Evolutionary conservation across 179 eudicot genomes (phyloP), one percentile per base, ranked within the genome.

Genomic region (Spinacia oleracea): DNA sequence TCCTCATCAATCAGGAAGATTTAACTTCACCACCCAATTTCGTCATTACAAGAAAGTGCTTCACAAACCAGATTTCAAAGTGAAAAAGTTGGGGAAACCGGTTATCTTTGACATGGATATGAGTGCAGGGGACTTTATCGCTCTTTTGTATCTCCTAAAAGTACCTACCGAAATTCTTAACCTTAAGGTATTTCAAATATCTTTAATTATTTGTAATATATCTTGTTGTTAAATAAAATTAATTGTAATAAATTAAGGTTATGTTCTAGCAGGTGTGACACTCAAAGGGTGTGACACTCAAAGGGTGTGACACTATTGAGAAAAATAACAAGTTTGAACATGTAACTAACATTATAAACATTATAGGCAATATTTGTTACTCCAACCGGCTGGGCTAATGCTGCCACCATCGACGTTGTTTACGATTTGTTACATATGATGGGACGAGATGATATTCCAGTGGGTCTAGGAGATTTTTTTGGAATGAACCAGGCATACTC

Each of bases 321-420:
- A 38, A 38, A 38, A 11, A 18, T 11, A 0, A 3, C 64, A 59
- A 59, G 4, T 18, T 8, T 9, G 1, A 38, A 38, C 25, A 6
- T 51, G 1, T 23, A 5, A 5, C 27, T 38, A 38, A 38, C 46
- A 3, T 38, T 6, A 38, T 6, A 38, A 38, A 2, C 6, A 35
- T 53, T 78, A 8, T 73, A 94, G 98, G 98, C 91, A 38, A 85
- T 94, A 82, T 46, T 92, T 55, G 91, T 92, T 27, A 92, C 83
- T 73, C 89, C 97, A 42, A 91, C 91, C 31, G 98, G 97, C 0
- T 94, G 98, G 98, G 97, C 97, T 72, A 90, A 84, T 86, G 93
- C 96, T 14, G 97, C 91, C 38, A 89, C 96, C 10, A 86, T 94
- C 35, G 98, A 94, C 80, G 80, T 89, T 0, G 81, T 92, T n/a